Evolutionary conservation across 768 basidiomycete species (phyloP).

Genomic region (Floccularia luteovirens): DNA sequence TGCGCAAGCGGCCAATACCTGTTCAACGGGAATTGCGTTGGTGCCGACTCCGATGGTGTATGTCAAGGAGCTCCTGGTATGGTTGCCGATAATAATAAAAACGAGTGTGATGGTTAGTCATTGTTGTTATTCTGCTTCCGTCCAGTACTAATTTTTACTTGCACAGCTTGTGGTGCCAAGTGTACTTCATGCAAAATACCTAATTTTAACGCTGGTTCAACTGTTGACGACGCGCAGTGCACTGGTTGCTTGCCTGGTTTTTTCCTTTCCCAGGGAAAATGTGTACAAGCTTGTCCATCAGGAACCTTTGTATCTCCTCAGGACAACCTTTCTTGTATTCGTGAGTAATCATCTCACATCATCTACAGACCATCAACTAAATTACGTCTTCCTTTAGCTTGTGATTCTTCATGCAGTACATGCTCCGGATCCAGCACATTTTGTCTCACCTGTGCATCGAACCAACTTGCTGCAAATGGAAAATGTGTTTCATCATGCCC

Average conservation of each 20-base stretch:
- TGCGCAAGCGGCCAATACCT: slow-evolving; percentile 58
- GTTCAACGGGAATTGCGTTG: slow-evolving; percentile 67
- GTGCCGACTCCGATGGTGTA: slow-evolving; percentile 56
- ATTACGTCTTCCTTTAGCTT: slow-evolving; percentile 18
- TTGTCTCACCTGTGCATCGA: slow-evolving; percentile 67
- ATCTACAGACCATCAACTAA: slow-evolving; percentile 2
- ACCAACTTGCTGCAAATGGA: slow-evolving; percentile 62
- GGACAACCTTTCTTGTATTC: slow-evolving; percentile 67
- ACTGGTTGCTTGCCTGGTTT: slow-evolving; percentile 74
- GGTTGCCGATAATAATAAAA: slow-evolving; percentile 76
- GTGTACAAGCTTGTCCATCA: slow-evolving; percentile 62
- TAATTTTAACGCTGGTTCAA: slow-evolving; percentile 63
- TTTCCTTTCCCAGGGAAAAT: slow-evolving; percentile 63
- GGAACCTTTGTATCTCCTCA: slow-evolving; percentile 66
- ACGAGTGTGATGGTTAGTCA: slow-evolving; percentile 74
- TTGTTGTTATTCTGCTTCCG: neutral
- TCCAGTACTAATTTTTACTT: slow-evolving; percentile 4
- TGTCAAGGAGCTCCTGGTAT: slow-evolving; percentile 60
- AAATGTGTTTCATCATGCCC: slow-evolving; percentile 76
- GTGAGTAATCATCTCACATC: slow-evolving; percentile 31
- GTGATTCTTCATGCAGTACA: slow-evolving; percentile 51
- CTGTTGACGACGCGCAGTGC: slow-evolving; percentile 59
- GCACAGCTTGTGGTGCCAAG: slow-evolving; percentile 70
- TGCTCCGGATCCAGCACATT: slow-evolving; percentile 62
- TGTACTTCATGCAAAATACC: slow-evolving; percentile 75